These are phyloP conservation scores for Puccinia horiana DNA, from an alignment of 1,284 basidiomycete species.

Conservation along the genomic window DNA sequence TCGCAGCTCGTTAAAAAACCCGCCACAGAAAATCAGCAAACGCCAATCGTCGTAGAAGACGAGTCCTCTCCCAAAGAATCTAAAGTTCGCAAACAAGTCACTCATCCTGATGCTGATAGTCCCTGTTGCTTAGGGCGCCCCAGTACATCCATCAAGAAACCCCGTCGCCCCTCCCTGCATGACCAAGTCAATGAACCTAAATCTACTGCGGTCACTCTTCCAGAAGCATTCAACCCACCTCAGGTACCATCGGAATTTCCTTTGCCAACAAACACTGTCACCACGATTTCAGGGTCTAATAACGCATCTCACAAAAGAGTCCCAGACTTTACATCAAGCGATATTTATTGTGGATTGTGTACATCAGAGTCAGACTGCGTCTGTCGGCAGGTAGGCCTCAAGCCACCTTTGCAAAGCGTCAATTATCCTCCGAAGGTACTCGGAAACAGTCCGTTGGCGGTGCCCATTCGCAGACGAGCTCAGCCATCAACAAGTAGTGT, in stretches of 20 bases:
- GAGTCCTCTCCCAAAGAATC: constrained; percentile 13
- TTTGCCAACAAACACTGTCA: neutral
- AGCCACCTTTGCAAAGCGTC: constrained; percentile 32
- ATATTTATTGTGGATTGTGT: constrained; percentile 47
- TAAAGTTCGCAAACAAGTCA: constrained; percentile 32
- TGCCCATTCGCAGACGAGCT: constrained; percentile 32
- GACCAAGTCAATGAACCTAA: neutral
- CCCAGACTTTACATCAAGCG: constrained; percentile 32
- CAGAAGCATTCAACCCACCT: neutral
- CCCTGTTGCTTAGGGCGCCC: neutral
- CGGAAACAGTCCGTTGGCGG: constrained; percentile 1
- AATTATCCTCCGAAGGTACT: constrained; percentile 1
- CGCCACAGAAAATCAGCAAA: neutral
- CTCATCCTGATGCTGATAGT: constrained; percentile 3
- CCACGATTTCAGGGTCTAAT: neutral
- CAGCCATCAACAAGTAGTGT: constrained; percentile 31
- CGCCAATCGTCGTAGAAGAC: constrained; percentile 4
- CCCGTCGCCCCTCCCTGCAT: neutral
- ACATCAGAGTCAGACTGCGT: constrained; percentile 48
- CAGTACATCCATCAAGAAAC: constrained; percentile 7
- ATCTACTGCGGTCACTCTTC: neutral
- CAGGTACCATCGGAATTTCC: neutral
- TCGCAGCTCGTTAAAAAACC: constrained; percentile 25
- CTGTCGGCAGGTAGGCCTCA: constrained; percentile 44
- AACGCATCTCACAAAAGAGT: constrained; percentile 7